phyloP scores from a whole-genome alignment of 345 rosid genomes.

The Eucalyptus fibrosa region DNA sequence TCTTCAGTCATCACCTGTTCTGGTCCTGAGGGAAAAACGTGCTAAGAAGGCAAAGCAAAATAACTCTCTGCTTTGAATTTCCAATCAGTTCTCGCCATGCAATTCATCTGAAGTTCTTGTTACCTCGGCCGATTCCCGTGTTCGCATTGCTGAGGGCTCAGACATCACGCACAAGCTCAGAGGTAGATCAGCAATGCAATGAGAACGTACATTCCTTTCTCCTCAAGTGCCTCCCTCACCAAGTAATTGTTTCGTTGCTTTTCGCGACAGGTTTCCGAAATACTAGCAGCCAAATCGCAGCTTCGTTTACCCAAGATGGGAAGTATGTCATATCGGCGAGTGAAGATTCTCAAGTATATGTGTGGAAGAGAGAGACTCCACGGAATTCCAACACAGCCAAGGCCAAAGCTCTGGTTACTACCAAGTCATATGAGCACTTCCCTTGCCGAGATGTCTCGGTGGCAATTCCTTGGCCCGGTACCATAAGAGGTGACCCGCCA shows the following conservation, averaged over 20 bases:
- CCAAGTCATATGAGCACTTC: constrained; percentile 51
- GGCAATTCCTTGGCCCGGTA: constrained; percentile 79
- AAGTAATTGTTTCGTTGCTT: neutral
- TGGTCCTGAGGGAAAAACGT: neutral
- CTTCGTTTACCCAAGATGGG: constrained; percentile 65
- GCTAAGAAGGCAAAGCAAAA: neutral
- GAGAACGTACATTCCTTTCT: neutral
- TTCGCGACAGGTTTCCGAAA: constrained; percentile 55
- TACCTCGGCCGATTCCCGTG: constrained; percentile 84
- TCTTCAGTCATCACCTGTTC: neutral
- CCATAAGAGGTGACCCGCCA: constrained; percentile 61
- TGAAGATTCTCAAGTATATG: constrained; percentile 78
- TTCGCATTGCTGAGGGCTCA: constrained; percentile 57
- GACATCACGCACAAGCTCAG: constrained; percentile 54
- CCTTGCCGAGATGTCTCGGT: constrained; percentile 80
- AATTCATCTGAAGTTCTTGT: constrained; percentile 78
- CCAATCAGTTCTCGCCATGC: constrained; percentile 51
- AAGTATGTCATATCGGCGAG: constrained; percentile 65
- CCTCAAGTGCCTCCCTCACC: neutral
- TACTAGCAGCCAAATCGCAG: constrained; percentile 75
- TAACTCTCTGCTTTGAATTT: neutral
- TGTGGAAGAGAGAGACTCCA: constrained; percentile 62
- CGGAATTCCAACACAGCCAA: constrained; percentile 23
- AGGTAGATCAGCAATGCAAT: constrained; percentile 25
- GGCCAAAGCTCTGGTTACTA: constrained; percentile 14